These are phyloP conservation scores for Pyrus betulifolia DNA, from an alignment of 306 rosid species.

Conservation along the genomic window DNA sequence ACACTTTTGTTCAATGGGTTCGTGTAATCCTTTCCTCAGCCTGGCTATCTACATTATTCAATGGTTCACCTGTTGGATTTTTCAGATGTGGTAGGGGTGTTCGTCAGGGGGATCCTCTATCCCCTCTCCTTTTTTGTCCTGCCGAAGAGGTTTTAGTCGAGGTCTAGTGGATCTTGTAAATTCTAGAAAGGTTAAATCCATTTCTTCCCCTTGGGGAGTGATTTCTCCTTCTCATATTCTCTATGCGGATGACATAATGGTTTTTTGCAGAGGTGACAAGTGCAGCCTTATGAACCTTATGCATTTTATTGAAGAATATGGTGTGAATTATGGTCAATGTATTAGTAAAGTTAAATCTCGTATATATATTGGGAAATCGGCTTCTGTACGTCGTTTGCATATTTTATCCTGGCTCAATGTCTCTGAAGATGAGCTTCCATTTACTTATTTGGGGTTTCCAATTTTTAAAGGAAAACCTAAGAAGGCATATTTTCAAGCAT, in stretches of 20 bases:
- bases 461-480: too few species aligned
- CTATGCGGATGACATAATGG: not conserved
- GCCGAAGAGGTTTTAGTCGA: not conserved
- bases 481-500: too few species aligned
- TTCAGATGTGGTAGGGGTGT: not conserved
- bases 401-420: too few species aligned
- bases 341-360: not conserved
- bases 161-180: not conserved
- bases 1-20: too few species aligned
- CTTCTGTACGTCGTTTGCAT: too few species aligned
- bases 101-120: not conserved
- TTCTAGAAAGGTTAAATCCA: not conserved
- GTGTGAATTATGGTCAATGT: not conserved
- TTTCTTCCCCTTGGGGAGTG: not conserved
- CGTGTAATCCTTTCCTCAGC: too few species aligned
- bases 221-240: not conserved
- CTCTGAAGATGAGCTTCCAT: too few species aligned
- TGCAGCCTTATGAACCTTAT: too few species aligned
- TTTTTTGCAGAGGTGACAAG: too few species aligned
- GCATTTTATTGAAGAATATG: not conserved
- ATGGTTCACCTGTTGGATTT: too few species aligned
- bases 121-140: not conserved
- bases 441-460: too few species aligned
- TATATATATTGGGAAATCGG: not conserved
- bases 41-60: too few species aligned